Evolutionary conservation across 2,329 filamentous ascomycete genomes (phyloP).

Genomic region (Alternaria panax): DNA sequence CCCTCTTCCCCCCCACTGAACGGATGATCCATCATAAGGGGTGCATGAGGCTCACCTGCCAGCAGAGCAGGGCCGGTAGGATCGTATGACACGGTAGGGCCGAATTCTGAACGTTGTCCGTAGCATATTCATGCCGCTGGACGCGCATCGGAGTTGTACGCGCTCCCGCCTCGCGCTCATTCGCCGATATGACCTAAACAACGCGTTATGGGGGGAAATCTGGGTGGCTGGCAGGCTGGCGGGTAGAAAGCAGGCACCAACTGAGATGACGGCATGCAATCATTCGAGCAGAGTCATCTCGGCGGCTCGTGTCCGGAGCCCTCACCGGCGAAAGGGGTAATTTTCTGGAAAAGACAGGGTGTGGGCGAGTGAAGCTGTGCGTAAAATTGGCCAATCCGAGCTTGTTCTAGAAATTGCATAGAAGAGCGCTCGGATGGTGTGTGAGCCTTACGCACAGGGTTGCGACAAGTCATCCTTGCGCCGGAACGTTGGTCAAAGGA

Average conservation of each 20-base stretch:
- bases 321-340: conserved; percentile 43
- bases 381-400: conserved; percentile 28
- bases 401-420: conserved; percentile 48
- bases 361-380: conserved; percentile 37
- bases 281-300: conserved; percentile 27
- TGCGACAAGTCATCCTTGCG: conserved; percentile 38
- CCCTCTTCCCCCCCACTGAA: background rate
- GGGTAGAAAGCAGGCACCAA: conserved; percentile 22
- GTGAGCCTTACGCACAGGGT: conserved; percentile 37
- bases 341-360: conserved; percentile 49
- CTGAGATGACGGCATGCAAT: conserved; percentile 17
- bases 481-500: conserved; percentile 36
- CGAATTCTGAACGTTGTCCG: conserved; percentile 22
- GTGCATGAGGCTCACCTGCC: conserved; percentile 4
- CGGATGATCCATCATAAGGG: conserved; percentile 17
- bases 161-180: conserved; percentile 21
- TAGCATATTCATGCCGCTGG: conserved; percentile 23
- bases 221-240: conserved; percentile 14
- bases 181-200: background rate
- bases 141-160: conserved; percentile 28
- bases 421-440: conserved; percentile 43
- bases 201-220: conserved; percentile 5
- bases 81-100: conserved; percentile 16
- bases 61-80: conserved; percentile 14
- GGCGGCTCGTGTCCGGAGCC: conserved; percentile 22